Evolutionary conservation across 106 monocot species (phyloP), one percentile per base, ranked within the genome.

Genomic region (Dioscorea alata): DNA sequence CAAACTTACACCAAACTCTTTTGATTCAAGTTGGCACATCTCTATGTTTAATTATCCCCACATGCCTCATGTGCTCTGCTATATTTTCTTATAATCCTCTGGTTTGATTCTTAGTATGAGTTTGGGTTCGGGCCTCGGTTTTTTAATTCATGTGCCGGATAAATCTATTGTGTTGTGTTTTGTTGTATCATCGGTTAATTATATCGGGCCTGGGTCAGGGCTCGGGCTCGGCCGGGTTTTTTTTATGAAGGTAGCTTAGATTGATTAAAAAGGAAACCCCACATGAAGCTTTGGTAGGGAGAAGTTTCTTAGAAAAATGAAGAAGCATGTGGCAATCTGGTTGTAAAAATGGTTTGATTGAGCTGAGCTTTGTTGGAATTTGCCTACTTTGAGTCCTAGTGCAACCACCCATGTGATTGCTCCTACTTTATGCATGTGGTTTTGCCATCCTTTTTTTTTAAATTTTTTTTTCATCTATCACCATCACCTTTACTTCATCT

Each of bases 371-470:
- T 42, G 6, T 57, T 74, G 73, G 78, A 50, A 17, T 65, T 59
- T 74, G 19, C 69, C 33, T 18, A 13, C n/a, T 17, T 19, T 7
- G 49, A 12, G 32, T 50, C 15, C 23, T 33, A 72, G 42, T 23
- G 15, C 59, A 31, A 56, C 67, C 66, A 15, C 15, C 74, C 83
- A 83, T 83, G 83, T 83, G 83, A 71, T 50, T 24, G 2, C 22
- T 56, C 57, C 58, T 12, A 59, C 78, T 78, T 83, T 78, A 75
- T 67, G 70, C 75, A 78, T 75, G 78, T 83, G 78, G 22, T 70
- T 48, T 49, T 77, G 74, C 59, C 69, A 34, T 59, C 76, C 66
- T 69, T 48, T 70, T 68, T 71, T 61, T 71, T 71, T 33, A 31
- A 35, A 3, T 69, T 48, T 70, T 63, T 71, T 61, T 67, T 71